Base-by-base conservation (phyloP, 768 basidiomycete genomes). In the Scleroderma citrinum region DNA sequence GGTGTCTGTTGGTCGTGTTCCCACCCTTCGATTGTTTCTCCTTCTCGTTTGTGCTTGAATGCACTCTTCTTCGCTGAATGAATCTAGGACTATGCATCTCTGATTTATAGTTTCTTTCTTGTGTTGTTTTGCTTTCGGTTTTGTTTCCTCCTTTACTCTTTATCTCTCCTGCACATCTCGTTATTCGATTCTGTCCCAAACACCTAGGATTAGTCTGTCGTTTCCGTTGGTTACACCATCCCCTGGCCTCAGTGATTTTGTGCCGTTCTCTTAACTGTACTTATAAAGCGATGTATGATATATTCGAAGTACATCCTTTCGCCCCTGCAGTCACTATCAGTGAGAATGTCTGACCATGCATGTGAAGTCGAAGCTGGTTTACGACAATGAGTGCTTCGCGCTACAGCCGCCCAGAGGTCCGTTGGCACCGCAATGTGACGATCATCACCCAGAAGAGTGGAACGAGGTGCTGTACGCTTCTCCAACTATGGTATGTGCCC, bases 81-180 rank as follows among this genome's bases (percentile, higher is more conserved):
- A 50, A 51, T 53, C 49, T 47, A 32, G 63, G 66, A 68, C 61
- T 38, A 50, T 52, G 57, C 50, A 57, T 53, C 46, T 53, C 43
- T 67, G 63, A 63, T 54, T 59, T 66, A 67, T 65, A 55, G 34
- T 42, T 50, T 49, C 48, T 52, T 53, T 57, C 64, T 55, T 64
- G 64, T 55, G 32, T 51, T 53, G 54, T 36, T 14, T 47, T 51
- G 55, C 55, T 61, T 57, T 66, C 56, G 52, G 54, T 61, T 49
- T 14, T 43, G n/a, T n/a, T n/a, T 7, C 3, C 50, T 58, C 41
- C 14, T 46, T 50, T 51, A 53, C 58, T 56, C 59, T 54, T 52
- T 52, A 60, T 50, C 34, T 44, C 55, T 45, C 44, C 29, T 50
- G 47, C 59, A 49, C 38, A 41, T 23, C n/a, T 40, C 26, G 17